Percentiles rank a stretch among this genome's conserved stretches.
Conservation (phyloP, 2,329 filamentous ascomycete genomes). For the Aureobasidium sp. region DNA sequence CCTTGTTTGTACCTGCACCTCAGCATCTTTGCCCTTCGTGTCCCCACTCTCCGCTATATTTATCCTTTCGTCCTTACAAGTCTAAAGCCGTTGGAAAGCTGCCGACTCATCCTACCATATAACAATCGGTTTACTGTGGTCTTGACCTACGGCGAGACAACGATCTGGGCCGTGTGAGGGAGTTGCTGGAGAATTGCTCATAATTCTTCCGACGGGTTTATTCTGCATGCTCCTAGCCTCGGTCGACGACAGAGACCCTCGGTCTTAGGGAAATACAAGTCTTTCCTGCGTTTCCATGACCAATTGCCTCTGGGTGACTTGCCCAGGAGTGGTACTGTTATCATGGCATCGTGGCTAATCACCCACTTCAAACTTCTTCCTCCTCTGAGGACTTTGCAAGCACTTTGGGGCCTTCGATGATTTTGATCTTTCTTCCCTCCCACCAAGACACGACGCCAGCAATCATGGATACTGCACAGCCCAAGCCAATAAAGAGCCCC, state of each 20-base stretch:
- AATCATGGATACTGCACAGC: constrained; percentile 60
- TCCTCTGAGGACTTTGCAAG: constrained; percentile 46
- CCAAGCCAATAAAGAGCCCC: constrained; percentile 69
- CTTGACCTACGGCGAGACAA: too few species aligned
- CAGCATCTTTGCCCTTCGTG: too few species aligned
- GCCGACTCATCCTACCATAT: too few species aligned
- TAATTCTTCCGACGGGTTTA: neutral
- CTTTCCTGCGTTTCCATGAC: neutral
- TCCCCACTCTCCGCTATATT: too few species aligned
- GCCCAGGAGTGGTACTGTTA: neutral
- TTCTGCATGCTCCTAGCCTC: neutral
- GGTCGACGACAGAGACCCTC: neutral
- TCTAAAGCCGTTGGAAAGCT: too few species aligned
- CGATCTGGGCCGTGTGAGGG: neutral
- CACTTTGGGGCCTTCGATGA: constrained; percentile 64
- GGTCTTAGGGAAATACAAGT: neutral
- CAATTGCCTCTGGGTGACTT: neutral
- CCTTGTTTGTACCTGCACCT: neutral
- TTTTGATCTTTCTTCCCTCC: constrained; percentile 63
- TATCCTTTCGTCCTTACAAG: too few species aligned
- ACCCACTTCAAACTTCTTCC: neutral
- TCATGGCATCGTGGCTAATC: neutral
- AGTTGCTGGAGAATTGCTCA: neutral
- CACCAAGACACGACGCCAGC: constrained; percentile 64
- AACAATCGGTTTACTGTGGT: neutral